Evolutionary conservation across 257 asterid genomes (phyloP), one percentile per base, ranked within the genome.

Genomic region (Salvia hispanica): DNA sequence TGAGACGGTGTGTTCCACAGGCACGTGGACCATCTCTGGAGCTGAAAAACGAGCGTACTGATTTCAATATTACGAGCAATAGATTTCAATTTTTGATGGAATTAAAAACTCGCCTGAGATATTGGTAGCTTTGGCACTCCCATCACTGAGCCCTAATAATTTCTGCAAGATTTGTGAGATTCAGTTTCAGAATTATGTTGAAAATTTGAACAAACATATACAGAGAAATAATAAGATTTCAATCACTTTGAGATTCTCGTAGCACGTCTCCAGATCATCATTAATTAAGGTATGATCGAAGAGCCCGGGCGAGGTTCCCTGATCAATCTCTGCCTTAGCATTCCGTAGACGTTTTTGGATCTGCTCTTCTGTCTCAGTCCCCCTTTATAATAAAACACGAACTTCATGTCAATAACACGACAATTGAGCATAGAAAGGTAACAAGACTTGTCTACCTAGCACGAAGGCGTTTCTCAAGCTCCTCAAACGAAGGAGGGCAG

Each of bases 401-500:
- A 45, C 37, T 48, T 42, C 9, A 21, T 47, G 44, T 82, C 64
- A 81, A 66, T 55, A 43, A 66, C 69, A 50, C 11, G 69, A 61
- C 42, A 57, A 31, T 46, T 52, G 55, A 21, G 44, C 15, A 4
- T 45, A 45, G 12, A 33, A 64, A 56, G 9, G 52, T 15, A n/a
- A n/a, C n/a, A 42, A 25, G 3, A 25, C 31, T 25, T 25, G 31
- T 86, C 83, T 74, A 92, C 98, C 98, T 90, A 66, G 96, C 83
- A 64, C 95, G 96, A 80, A 92, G 97, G 83, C 98, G 98, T 82
- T 90, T 77, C 89, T 90, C 98, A 62, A 92, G 98, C 84, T 90
- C 96, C 80, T 90, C 92, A 68, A 78, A 86, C 9, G 98, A 88
- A 66, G 98, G 98, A 77, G 98, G 97, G 63, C 81, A 72, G 66